These are phyloP conservation scores for Pseudozyma sp. DNA, from an alignment of 1,284 basidiomycete genomes.

Conservation along the genomic window DNA sequence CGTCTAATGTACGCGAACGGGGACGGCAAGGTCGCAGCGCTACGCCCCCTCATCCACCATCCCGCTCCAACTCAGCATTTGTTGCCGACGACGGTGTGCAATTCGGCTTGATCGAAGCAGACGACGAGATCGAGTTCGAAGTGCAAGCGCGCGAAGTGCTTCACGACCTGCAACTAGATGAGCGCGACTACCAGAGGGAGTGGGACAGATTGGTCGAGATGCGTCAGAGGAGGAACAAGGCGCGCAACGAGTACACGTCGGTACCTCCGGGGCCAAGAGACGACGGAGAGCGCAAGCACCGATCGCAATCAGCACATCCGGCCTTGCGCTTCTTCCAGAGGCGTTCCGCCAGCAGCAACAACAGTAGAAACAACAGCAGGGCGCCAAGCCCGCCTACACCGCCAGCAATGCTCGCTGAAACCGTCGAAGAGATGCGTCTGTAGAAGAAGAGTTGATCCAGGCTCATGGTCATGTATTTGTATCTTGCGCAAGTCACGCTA, in stretches of 20 bases:
- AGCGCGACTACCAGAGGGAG: conserved; percentile 35
- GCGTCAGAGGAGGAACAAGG: conserved; percentile 35
- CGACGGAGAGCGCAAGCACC: conserved; percentile 1
- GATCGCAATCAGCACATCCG: conserved; percentile 34
- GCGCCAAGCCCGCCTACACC: conserved; percentile 13
- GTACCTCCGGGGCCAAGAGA: conserved; percentile 7
- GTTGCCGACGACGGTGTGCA: conserved; percentile 16
- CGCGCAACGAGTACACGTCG: conserved; percentile 42
- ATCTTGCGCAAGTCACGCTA: not conserved
- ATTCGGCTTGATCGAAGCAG: conserved; percentile 40
- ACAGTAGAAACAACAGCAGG: conserved; percentile 33
- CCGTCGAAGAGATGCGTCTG: conserved; percentile 7
- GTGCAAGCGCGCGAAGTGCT: conserved; percentile 47
- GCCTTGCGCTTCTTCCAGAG: conserved; percentile 37
- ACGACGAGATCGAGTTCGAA: conserved; percentile 52
- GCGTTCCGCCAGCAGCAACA: conserved; percentile 33
- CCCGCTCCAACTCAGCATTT: conserved; percentile 1
- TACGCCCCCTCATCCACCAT: not conserved
- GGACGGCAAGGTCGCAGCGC: conserved; percentile 11
- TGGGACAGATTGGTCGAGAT: conserved; percentile 42
- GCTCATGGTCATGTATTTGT: conserved; percentile 8
- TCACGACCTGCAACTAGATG: conserved; percentile 31
- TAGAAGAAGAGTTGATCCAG: conserved; percentile 7
- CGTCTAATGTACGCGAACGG: conserved; percentile 2
- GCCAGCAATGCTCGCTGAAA: conserved; percentile 4